Evolutionary conservation across 495 filamentous ascomycete genomes (phyloP).

Genomic region (Lophiostoma macrostomum): DNA sequence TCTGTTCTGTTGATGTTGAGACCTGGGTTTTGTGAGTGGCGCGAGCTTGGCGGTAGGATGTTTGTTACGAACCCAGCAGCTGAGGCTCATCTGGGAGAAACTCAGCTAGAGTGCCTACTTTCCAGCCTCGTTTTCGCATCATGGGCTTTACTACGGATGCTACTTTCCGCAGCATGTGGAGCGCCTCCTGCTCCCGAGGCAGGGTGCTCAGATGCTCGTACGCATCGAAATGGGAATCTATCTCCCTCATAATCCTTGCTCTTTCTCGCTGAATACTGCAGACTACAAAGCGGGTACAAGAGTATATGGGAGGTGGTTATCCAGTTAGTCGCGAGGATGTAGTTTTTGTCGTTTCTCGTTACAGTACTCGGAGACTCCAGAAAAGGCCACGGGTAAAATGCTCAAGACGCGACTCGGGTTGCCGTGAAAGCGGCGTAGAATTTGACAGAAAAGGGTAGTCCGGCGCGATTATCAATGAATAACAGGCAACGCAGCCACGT

Average conservation of each 20-base stretch:
- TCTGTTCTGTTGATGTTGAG: conserved; percentile 74
- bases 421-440: conserved; percentile 17
- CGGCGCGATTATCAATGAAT: conserved; percentile 21
- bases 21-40: conserved; percentile 41
- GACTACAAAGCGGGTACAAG: not conserved
- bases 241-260: conserved; percentile 37
- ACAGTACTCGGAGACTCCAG: too few relatives aligned
- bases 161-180: conserved; percentile 75
- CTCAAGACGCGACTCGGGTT: too few relatives aligned
- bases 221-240: conserved; percentile 66
- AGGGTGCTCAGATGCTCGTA: conserved; percentile 77
- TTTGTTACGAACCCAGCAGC: conserved; percentile 56
- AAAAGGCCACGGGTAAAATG: too few relatives aligned
- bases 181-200: conserved; percentile 72
- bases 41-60: not conserved
- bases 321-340: too few relatives aligned
- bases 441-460: conserved; percentile 10
- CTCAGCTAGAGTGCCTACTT: conserved; percentile 74
- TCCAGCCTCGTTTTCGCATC: conserved; percentile 84
- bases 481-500: conserved; percentile 32
- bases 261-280: not conserved
- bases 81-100: conserved; percentile 76
- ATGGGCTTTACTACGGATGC: conserved; percentile 92
- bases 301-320: too few relatives aligned
- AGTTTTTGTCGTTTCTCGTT: too few relatives aligned